Percentiles rank a stretch among this genome's conserved stretches.
Evolutionary conservation across 2,329 filamentous ascomycete species (phyloP).

Genomic region (Stemphylium lycopersici): DNA sequence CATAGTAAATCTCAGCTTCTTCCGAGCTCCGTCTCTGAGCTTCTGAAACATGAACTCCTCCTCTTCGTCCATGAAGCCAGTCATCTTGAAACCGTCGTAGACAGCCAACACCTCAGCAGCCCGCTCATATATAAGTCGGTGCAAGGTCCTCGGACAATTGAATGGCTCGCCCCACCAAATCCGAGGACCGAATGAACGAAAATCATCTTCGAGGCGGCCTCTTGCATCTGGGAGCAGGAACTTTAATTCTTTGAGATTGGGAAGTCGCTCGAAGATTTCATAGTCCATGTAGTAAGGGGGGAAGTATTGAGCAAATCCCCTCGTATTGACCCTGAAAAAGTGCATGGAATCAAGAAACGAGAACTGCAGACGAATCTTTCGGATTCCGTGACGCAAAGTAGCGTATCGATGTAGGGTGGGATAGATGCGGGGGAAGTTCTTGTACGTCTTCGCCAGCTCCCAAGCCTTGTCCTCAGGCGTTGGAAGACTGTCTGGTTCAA

Average conservation of each 20-base stretch:
- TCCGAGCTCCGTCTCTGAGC: neutral
- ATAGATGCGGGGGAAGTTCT: constrained; percentile 25
- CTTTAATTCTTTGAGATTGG: constrained; percentile 26
- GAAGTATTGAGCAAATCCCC: constrained; percentile 16
- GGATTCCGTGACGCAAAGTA: constrained; percentile 34
- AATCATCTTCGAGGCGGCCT: constrained; percentile 11
- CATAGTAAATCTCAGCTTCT: constrained; percentile 12
- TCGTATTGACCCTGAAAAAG: constrained; percentile 36
- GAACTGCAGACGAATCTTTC: constrained; percentile 28
- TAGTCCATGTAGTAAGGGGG: constrained; percentile 5
- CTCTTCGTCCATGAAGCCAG: constrained; percentile 26
- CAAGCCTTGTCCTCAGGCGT: neutral
- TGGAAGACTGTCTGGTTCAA: constrained; percentile 15
- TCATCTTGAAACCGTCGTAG: constrained; percentile 14
- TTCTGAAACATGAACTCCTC: constrained; percentile 21
- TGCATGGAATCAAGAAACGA: constrained; percentile 25
- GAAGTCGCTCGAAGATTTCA: constrained; percentile 29
- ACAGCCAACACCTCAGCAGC: constrained; percentile 22
- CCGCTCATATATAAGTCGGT: constrained; percentile 35
- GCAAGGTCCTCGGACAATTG: constrained; percentile 31
- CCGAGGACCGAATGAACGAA: constrained; percentile 1
- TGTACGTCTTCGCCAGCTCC: constrained; percentile 20
- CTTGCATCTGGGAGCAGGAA: constrained; percentile 23
- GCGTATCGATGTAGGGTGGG: constrained; percentile 32
- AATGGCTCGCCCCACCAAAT: constrained; percentile 24